These are phyloP conservation scores for Tetrahymena borealis DNA, from an alignment of 73 alveolate species.

Conservation along the genomic window DNA sequence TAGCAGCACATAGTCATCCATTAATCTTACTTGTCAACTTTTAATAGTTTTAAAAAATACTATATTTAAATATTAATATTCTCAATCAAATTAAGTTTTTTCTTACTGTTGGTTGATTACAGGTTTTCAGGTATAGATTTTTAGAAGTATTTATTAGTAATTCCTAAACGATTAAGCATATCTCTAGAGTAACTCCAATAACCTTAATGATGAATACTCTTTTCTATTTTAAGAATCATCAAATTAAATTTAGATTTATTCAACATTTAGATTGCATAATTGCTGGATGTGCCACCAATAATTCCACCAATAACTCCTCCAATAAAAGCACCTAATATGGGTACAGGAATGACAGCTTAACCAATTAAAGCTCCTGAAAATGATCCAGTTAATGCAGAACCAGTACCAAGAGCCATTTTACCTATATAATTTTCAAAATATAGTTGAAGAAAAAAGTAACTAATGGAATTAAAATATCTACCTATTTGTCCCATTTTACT, in stretches of 20 bases:
- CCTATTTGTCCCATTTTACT: not conserved
- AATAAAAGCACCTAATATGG: conserved; percentile 32
- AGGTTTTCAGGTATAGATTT: conserved; percentile 21
- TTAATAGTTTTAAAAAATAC: not conserved
- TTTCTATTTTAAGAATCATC: not conserved
- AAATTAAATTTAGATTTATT: not conserved
- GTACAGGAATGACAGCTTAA: conserved; percentile 35
- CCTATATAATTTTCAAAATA: not conserved
- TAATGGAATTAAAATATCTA: not conserved
- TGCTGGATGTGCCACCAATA: conserved; percentile 31
- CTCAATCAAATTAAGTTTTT: not conserved
- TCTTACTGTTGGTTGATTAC: not conserved
- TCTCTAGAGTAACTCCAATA: conserved; percentile 40
- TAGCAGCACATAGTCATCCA: not conserved
- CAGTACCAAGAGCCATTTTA: conserved; percentile 27
- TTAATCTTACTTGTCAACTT: not conserved
- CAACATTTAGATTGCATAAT: not conserved
- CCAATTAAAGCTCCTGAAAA: conserved; percentile 38
- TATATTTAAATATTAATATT: too few relatives aligned
- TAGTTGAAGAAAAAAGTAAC: not conserved
- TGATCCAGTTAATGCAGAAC: conserved; percentile 13
- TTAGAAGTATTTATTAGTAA: conserved; percentile 8
- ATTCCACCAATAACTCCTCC: conserved; percentile 44
- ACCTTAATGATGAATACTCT: not conserved
- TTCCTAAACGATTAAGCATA: conserved; percentile 10